These are phyloP conservation scores for Apophysomyces sp. DNA, from an alignment of 371 early-diverging fungal genomes.

Conservation along the genomic window DNA sequence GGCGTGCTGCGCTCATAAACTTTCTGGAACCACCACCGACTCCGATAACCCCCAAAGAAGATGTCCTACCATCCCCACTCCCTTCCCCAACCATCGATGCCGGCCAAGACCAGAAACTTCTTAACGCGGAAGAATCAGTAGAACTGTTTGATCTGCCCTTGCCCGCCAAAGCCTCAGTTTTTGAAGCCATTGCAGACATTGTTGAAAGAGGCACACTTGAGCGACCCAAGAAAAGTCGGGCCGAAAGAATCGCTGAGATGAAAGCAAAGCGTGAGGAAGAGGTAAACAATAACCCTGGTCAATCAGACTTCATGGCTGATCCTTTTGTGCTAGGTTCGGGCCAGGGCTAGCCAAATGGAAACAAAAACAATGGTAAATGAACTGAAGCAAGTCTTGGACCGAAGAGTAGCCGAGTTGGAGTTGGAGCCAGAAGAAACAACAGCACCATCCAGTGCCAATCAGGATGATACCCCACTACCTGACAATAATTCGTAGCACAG, in stretches of 20 bases:
- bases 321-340: constrained; percentile 35
- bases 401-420: constrained; percentile 39
- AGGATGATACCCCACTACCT: not conserved
- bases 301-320: too few relatives aligned
- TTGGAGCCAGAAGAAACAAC: constrained; percentile 10
- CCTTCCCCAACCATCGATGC: constrained; percentile 14
- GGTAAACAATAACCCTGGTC: too few relatives aligned
- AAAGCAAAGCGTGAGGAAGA: constrained; percentile 50
- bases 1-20: constrained; percentile 27
- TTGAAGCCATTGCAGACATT: constrained; percentile 43
- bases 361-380: constrained; percentile 63
- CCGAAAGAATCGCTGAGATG: constrained; percentile 60
- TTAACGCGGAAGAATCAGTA: constrained; percentile 29
- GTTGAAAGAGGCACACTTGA: constrained; percentile 31
- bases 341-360: constrained; percentile 29
- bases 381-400: constrained; percentile 60
- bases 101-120: constrained; percentile 7
- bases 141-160: constrained; percentile 36
- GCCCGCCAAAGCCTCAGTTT: constrained; percentile 43
- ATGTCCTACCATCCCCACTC: constrained; percentile 13
- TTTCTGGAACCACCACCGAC: constrained; percentile 29
- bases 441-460: not conserved
- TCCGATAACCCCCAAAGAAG: constrained; percentile 15
- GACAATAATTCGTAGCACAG: not conserved
- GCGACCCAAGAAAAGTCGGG: constrained; percentile 48